Evolutionary conservation across 2,329 filamentous ascomycete species (phyloP), one percentile per base, ranked within the genome.

Genomic region (Botrytis aclada): DNA sequence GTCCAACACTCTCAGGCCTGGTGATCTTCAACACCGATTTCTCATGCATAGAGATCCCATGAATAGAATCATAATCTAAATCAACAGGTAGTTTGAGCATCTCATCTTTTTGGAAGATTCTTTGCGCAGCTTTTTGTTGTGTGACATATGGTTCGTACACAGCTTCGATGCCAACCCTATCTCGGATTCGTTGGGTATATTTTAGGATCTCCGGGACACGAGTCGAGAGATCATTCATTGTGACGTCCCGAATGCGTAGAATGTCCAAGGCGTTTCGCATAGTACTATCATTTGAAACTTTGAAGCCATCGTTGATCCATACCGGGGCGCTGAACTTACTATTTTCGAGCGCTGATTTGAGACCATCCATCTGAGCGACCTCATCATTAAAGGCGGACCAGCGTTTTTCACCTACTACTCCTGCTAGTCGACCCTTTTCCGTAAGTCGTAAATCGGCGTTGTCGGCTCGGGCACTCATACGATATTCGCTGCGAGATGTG

Each of bases 391-490:
- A 97, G 29, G 84, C 84, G 3, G 81, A 79, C 96, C 96, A 99
- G 65, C 96, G 91, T 74, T 83, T 83, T 78, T 97, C 91, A n/a
- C 89, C 85, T 3, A 99, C 90, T 29, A 96, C 88, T 67, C 95
- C 95, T 78, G 91, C 93, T 22, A 86, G 84, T 72, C 91, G 90
- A 16, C 94, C 96, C 81, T 91, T 91, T 43, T 88, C 86, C 0
- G 96, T 98, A 43, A 99, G 88, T 3, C 96, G 90, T 8, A 92
- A 82, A 82, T 99, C 96, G 51, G 96, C 96, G 80, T 99, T 99
- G 84, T 99, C 96, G 63, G 96, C 92, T 75, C 96, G 92, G 3
- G 94, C 90, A 61, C 92, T 93, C 88, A 99, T 95, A 75, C 96
- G 93, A 83, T 97, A 99, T 84, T 99, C 96, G 83, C 93, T 97